phyloP scores from a whole-genome alignment of 345 rosid genomes.

The Erucastrum elatum region DNA sequence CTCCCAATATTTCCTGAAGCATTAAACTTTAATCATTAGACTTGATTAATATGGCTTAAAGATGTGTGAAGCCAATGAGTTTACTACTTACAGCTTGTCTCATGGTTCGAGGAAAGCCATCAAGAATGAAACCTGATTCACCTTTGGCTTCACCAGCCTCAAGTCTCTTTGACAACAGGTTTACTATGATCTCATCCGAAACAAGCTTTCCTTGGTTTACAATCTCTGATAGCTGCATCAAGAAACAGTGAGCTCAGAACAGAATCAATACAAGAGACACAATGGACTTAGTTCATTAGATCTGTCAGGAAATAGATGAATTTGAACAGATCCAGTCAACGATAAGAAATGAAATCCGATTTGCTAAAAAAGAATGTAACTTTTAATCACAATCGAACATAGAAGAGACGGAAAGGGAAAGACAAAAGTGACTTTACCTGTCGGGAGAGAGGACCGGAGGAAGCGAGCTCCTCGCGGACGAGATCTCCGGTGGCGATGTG shows the following conservation, averaged over 20 bases:
- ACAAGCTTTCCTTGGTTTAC: constrained; percentile 85
- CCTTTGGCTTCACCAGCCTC: constrained; percentile 76
- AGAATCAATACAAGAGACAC: neutral
- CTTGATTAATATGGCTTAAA: neutral
- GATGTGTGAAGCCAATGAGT: neutral
- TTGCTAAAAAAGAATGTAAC: neutral
- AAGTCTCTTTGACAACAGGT: constrained; percentile 74
- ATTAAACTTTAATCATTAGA: too few relatives aligned
- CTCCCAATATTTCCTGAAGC: constrained; percentile 75
- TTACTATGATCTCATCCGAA: constrained; percentile 73
- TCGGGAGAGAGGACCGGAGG: constrained; percentile 68
- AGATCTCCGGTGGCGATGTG: constrained; percentile 98
- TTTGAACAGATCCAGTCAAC: constrained; percentile 9
- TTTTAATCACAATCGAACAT: neutral
- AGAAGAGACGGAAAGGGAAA: neutral
- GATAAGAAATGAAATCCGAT: neutral
- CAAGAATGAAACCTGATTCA: constrained; percentile 89
- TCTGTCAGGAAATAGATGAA: neutral
- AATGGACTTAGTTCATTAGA: constrained; percentile 9
- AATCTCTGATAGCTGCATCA: constrained; percentile 70
- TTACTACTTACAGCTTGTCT: constrained; percentile 72
- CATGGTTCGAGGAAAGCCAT: constrained; percentile 94
- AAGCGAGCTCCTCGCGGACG: constrained; percentile 80
- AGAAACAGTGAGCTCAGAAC: neutral
- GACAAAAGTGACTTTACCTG: constrained; percentile 44